Base-by-base conservation (phyloP, 1,284 basidiomycete species). In the Malassezia dermatis region DNA sequence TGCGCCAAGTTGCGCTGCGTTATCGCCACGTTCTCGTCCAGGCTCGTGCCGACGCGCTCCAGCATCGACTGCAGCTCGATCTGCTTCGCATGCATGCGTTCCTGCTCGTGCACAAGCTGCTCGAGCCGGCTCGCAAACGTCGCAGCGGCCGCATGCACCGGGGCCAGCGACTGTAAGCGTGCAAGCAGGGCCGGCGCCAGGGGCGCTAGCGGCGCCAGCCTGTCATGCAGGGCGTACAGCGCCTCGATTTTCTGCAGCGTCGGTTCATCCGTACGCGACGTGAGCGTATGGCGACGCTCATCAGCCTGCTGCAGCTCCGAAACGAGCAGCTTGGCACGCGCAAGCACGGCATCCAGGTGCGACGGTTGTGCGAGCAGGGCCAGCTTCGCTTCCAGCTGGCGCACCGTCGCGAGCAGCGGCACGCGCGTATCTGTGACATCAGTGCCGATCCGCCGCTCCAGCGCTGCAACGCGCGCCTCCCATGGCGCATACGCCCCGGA, bases 311-410 rank as follows among this genome's bases (percentile, higher is more conserved):
- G 93, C 52, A 98, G 81, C 74, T 98, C 93, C 0, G 89, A 86
- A 8, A 93, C 81, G 15, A 96, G 82, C 8, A 95, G 79, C 69
- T 96, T 98, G 62, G 96, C 83, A 8, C 93, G 84, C 15, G 91
- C 83, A 1, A 89, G 89, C 61, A 96, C 87, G n/a, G 89, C 86
- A 75, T 98, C 93, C 34, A 98, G 84, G 73, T 98, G 91, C 6
- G 90, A 84, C 0, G 94, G 93, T 78, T 96, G 90, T 0, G 90
- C 88, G 48, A 98, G 82, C 13, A 96, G 79, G 2, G 84, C 83
- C 27, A 96, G 79, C 75, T 90, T 87, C 26, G 84, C 83, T 69
- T 88, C 89, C 34, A 95, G 81, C 27, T 88, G 84, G 15, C 81
- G 81, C 39, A 96, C 79, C 40, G 89, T 82, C 0, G 86, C 83